Percentiles rank a stretch among this genome's conserved stretches.
Evolutionary conservation across 208 protist genomes (phyloP).

Genomic region (Leptomonas seymouri): DNA sequence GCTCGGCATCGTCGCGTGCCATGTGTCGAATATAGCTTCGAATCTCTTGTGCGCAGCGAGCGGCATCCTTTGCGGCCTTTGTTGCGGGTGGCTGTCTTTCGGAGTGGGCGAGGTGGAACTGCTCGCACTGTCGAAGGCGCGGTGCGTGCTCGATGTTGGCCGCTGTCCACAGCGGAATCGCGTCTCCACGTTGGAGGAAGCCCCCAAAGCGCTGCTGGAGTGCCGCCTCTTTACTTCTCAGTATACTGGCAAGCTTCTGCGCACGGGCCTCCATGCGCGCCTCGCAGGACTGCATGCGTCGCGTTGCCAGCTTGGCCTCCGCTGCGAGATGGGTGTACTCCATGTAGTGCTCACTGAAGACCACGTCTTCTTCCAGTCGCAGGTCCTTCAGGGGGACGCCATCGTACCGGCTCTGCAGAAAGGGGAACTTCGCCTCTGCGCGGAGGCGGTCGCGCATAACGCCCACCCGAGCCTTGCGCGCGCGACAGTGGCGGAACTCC

Average conservation of each 20-base stretch:
- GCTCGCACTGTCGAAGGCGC: constrained; percentile 34
- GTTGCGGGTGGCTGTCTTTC: not conserved
- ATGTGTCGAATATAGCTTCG: constrained; percentile 16
- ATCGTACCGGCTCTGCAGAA: constrained; percentile 44
- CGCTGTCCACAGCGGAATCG: constrained; percentile 17
- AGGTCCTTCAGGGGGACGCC: constrained; percentile 53
- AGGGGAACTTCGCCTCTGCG: constrained; percentile 51
- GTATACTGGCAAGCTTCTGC: constrained; percentile 18
- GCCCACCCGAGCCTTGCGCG: constrained; percentile 41
- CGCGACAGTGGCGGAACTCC: constrained; percentile 37
- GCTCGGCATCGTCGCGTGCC: constrained; percentile 21
- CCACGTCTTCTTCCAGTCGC: constrained; percentile 35
- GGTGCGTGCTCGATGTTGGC: constrained; percentile 21
- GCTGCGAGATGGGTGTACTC: constrained; percentile 19
- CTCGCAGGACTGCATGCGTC: constrained; percentile 18
- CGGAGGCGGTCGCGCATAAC: constrained; percentile 37
- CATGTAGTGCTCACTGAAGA: constrained; percentile 29
- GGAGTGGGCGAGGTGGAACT: constrained; percentile 7
- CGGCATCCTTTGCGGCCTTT: constrained; percentile 8
- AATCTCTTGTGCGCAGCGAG: constrained; percentile 21
- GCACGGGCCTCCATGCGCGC: constrained; percentile 23
- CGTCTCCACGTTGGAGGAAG: constrained; percentile 19
- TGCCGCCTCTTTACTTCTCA: constrained; percentile 17
- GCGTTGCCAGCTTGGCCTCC: constrained; percentile 8
- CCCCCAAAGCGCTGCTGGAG: constrained; percentile 35